Conservation (phyloP, 2,329 filamentous ascomycete species). For the Neofusicoccum parvum region DNA sequence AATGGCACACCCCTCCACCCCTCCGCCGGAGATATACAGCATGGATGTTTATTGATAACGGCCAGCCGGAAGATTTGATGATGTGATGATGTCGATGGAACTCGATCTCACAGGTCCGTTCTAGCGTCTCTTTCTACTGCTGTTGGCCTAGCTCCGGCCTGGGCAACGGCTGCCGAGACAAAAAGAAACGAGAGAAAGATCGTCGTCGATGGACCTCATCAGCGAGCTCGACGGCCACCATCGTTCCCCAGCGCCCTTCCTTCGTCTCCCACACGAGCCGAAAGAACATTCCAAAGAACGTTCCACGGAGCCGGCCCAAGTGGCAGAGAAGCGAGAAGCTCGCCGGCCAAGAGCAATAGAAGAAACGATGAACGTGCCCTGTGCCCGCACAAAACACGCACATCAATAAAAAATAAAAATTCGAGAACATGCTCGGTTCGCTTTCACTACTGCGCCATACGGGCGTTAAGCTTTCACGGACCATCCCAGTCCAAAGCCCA, state of each 20-base stretch:
- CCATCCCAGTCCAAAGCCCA: not conserved
- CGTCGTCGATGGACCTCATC: not conserved
- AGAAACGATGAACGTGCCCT: not conserved
- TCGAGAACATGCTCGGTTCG: not conserved
- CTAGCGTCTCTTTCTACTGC: not conserved
- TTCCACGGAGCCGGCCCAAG: not conserved
- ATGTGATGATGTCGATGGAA: not conserved
- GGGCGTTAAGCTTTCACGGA: conserved; percentile 11
- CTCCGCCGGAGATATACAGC: conserved; percentile 4
- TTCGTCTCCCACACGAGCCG: not conserved
- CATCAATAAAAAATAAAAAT: not conserved
- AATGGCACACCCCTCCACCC: not conserved
- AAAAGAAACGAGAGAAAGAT: conserved; percentile 3
- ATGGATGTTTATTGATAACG: conserved; percentile 4
- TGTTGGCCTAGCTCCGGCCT: conserved; percentile 1
- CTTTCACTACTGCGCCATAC: not conserved
- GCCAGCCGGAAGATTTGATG: not conserved
- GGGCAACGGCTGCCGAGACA: conserved; percentile 14
- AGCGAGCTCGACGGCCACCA: not conserved
- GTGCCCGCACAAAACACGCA: not conserved
- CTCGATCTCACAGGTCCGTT: not conserved
- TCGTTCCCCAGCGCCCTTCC: not conserved
- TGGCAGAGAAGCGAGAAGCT: conserved; percentile 1
- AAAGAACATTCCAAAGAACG: conserved; percentile 14
- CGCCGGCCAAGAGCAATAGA: not conserved